Evolutionary conservation across 2,329 filamentous ascomycete genomes (phyloP).

Genomic region (Hymenoscyphus fructigenus): DNA sequence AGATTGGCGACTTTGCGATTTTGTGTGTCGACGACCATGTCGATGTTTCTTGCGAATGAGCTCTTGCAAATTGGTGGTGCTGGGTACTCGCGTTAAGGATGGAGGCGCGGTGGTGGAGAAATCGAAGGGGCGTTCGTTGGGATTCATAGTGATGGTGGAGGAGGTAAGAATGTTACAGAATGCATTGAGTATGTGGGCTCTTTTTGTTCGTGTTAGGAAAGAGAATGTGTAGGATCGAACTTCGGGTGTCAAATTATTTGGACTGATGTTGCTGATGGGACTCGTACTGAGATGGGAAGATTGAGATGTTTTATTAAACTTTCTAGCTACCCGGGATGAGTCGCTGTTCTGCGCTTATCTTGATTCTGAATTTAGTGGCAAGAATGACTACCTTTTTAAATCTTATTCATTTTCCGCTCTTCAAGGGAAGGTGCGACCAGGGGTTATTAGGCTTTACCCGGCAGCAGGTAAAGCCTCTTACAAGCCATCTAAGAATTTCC

Average conservation of each 20-base stretch:
- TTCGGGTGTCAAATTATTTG: background rate
- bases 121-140: background rate
- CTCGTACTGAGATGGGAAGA: background rate
- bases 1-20: background rate
- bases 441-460: no score
- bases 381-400: no score
- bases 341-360: background rate
- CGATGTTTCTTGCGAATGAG: background rate
- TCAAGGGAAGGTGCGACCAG: no score
- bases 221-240: background rate
- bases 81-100: slow-evolving; percentile 1
- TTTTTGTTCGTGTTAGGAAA: background rate
- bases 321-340: background rate
- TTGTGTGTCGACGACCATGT: background rate
- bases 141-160: slow-evolving; percentile 9
- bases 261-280: background rate
- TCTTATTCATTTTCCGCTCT: no score
- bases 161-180: background rate
- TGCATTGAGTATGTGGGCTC: background rate
- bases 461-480: no score
- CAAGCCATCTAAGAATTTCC: no score
- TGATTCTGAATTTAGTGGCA: background rate
- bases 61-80: slow-evolving; percentile 3
- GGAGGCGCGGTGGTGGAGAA: background rate
- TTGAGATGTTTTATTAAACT: background rate